These are phyloP conservation scores for Gastrolobium bilobum DNA, from an alignment of 306 rosid genomes.

Conservation along the genomic window DNA sequence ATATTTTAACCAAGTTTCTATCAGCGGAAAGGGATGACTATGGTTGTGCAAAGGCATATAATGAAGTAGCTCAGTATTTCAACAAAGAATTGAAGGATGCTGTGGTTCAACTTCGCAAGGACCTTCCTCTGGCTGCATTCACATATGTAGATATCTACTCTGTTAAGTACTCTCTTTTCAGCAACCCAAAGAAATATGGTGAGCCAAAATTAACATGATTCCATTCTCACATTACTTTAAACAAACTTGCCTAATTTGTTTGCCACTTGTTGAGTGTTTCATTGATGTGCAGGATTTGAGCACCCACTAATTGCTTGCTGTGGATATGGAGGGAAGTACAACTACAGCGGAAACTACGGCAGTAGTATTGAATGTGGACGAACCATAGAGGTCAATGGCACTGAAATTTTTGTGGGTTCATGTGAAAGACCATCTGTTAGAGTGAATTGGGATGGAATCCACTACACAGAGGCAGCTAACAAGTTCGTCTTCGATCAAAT, in stretches of 20 bases:
- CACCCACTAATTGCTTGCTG: conserved; percentile 57
- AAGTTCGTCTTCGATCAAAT: conserved; percentile 51
- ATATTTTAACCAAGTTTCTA: conserved; percentile 29
- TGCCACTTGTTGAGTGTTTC: neutral
- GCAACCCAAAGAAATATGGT: conserved; percentile 60
- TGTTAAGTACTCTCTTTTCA: conserved; percentile 51
- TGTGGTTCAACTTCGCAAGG: conserved; percentile 54
- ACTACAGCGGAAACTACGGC: conserved; percentile 43
- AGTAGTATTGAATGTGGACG: conserved; percentile 46
- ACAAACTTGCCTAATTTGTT: neutral
- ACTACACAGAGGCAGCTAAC: conserved; percentile 66
- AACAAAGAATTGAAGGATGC: conserved; percentile 64
- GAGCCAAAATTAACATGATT: conserved; percentile 8
- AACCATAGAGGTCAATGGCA: conserved; percentile 11
- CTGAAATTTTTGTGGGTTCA: conserved; percentile 20
- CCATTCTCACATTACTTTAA: neutral
- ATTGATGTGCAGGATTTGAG: conserved; percentile 59
- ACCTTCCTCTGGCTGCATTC: conserved; percentile 62
- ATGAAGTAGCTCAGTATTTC: conserved; percentile 64
- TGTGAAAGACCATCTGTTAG: conserved; percentile 43
- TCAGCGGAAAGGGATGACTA: conserved; percentile 41
- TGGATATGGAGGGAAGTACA: conserved; percentile 68
- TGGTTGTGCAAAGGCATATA: conserved; percentile 67
- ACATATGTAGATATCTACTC: conserved; percentile 66
- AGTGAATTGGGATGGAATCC: conserved; percentile 66